Percentiles rank a stretch among this genome's conserved stretches.
Evolutionary conservation across 306 rosid species (phyloP).

Genomic region (Cyamopsis tetragonoloba): DNA sequence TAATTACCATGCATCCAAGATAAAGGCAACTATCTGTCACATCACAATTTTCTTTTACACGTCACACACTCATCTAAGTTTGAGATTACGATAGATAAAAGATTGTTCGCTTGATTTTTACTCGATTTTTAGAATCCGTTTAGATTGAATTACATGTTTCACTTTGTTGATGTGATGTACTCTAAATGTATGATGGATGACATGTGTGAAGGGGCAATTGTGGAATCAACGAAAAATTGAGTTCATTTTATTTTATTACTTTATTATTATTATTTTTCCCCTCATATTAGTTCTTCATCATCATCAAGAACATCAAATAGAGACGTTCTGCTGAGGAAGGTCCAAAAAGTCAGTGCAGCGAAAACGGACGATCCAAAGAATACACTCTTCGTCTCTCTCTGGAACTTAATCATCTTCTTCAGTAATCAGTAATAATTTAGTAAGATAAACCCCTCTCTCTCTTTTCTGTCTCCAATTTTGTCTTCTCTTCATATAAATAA

Average conservation of each 20-base stretch:
- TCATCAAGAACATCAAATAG: constrained; percentile 37
- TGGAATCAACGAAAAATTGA: constrained; percentile 25
- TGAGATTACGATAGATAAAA: no score
- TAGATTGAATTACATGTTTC: no score
- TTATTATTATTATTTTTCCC: no score
- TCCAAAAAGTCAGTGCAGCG: constrained; percentile 61
- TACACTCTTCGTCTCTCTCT: constrained; percentile 35
- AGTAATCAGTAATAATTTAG: constrained; percentile 29
- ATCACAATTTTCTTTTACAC: no score
- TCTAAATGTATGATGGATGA: neutral
- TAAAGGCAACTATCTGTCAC: no score
- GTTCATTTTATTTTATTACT: neutral
- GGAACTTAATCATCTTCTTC: constrained; percentile 28
- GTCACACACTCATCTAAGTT: no score
- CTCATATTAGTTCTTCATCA: no score
- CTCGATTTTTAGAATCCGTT: no score
- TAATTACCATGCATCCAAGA: no score
- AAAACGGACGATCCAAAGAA: constrained; percentile 70
- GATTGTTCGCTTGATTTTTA: no score
- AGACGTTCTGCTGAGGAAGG: constrained; percentile 54
- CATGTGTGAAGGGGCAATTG: constrained; percentile 31
- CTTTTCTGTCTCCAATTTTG: constrained; percentile 27
- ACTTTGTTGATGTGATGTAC: no score
- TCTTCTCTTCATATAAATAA: neutral
- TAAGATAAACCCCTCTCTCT: constrained; percentile 33